A percentile compares a stretch with the other conserved stretches of the same genome.
Evolutionary conservation across 2,329 filamentous ascomycete genomes (phyloP).

Genomic region (Fusarium palustre): DNA sequence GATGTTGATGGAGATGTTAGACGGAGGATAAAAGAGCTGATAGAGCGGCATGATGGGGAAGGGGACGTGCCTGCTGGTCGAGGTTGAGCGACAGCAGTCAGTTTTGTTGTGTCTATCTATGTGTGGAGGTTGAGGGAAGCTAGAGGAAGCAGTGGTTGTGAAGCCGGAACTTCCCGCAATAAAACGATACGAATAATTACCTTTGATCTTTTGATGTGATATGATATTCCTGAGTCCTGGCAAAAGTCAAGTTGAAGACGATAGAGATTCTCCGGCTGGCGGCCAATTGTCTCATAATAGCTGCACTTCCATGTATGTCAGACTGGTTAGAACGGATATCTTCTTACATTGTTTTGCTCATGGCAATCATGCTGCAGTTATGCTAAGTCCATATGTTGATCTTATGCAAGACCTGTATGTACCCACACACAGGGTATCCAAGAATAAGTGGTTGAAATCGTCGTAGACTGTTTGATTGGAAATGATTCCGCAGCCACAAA

Average conservation of each 20-base stretch:
- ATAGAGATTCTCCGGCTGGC: neutral
- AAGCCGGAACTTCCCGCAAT: constrained; percentile 41
- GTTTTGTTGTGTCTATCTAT: constrained; percentile 34
- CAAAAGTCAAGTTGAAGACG: neutral
- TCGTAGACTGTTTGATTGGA: too few relatives aligned
- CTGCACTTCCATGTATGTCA: neutral
- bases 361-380: neutral
- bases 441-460: neutral
- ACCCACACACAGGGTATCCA: neutral
- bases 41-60: constrained; percentile 20
- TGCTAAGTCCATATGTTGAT: neutral
- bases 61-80: constrained; percentile 37
- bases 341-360: neutral
- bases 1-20: constrained; percentile 32
- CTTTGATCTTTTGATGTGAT: neutral
- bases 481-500: neutral
- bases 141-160: constrained; percentile 36
- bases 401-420: neutral
- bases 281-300: neutral
- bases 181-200: constrained; percentile 38
- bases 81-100: constrained; percentile 37
- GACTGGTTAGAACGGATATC: neutral
- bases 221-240: neutral
- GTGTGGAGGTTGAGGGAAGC: constrained; percentile 24
- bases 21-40: constrained; percentile 21